Percentiles rank a stretch among this genome's conserved stretches.
These are phyloP conservation scores for Fusarium subglutinans DNA, from an alignment of 2,329 filamentous ascomycete genomes.

Conservation along the genomic window DNA sequence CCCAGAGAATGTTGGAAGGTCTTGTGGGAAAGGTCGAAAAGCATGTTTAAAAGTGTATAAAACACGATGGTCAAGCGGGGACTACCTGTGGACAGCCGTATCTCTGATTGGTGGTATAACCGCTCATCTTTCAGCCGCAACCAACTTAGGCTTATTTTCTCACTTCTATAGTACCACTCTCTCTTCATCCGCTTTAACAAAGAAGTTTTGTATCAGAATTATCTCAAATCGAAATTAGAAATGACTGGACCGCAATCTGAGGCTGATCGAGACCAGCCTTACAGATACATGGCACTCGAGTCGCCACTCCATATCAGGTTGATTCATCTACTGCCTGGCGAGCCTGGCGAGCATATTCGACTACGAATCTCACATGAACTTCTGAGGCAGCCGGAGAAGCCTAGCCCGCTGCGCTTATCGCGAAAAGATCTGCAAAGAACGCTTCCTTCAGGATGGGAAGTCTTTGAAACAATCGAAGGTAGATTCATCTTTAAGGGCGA, in stretches of 20 bases:
- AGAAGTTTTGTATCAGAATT: fast-evolving
- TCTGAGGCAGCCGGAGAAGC: not conserved
- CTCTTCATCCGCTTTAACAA: not conserved
- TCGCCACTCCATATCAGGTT: not conserved
- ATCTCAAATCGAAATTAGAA: fast-evolving
- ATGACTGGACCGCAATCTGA: fast-evolving
- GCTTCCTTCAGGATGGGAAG: not conserved
- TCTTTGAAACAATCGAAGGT: fast-evolving
- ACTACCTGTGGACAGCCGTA: no score
- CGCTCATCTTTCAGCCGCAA: not conserved
- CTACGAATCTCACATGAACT: not conserved
- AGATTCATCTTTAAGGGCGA: no score
- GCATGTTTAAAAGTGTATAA: not conserved
- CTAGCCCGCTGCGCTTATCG: fast-evolving
- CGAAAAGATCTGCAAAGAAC: not conserved
- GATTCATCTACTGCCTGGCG: not conserved
- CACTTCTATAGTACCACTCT: no score
- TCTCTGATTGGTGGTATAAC: not conserved
- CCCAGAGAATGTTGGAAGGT: not conserved
- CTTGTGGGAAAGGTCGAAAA: not conserved
- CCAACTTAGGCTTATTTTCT: not conserved
- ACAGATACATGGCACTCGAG: not conserved
- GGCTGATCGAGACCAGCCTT: fast-evolving
- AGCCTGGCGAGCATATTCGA: not conserved
- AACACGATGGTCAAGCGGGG: not conserved